Base-by-base conservation (phyloP, 1,139 yeast genomes). In the Lodderomyces oxycetoniae region DNA sequence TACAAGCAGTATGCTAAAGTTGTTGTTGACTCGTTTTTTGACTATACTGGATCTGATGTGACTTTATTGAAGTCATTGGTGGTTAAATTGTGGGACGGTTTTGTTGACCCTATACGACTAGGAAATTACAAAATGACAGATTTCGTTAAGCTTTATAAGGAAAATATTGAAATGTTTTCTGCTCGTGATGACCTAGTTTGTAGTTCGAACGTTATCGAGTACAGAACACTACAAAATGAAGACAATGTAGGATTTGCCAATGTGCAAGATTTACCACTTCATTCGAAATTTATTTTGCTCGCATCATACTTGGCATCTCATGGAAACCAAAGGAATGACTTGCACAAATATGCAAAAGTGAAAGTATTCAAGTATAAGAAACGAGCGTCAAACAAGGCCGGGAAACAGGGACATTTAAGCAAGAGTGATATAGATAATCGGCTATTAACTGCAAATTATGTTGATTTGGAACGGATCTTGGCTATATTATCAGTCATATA, bases 271-370 rank as follows among this genome's bases (percentile, higher is more conserved):
- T 58, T 80, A 38, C 79, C 86, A 0, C 50, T 55, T 9, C 67
- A 71, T 37, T 71, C 85, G n/a, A 79, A 79, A 49, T 78, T 64
- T 46, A 58, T 82, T 3, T 55, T 83, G 16, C 65, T 82, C 34
- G 85, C 89, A 1, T 77, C 86, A 0, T 83, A 79, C 47, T 59
- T 83, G 36, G 88, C 89, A 0, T 79, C 89, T 1, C 79, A 70
- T 48, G 74, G 75, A 33, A 77, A 77, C 4, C 75, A 78, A 3
- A 71, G 71, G 40, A 63, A 65, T 41, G 93, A 83, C 50, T 61
- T 75, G 42, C 70, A 74, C 28, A 61, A 69, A 38, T 83, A 81
- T 44, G 77, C 89, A 29, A 71, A 67, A 40, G 63, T 79, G 16
- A 74, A 76, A 43, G 74, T 72, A 13, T 63, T 71, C 25, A 61